Evolutionary conservation across 768 basidiomycete genomes (phyloP), one percentile per base, ranked within the genome.

Genomic region (Polyporus arcularius): DNA sequence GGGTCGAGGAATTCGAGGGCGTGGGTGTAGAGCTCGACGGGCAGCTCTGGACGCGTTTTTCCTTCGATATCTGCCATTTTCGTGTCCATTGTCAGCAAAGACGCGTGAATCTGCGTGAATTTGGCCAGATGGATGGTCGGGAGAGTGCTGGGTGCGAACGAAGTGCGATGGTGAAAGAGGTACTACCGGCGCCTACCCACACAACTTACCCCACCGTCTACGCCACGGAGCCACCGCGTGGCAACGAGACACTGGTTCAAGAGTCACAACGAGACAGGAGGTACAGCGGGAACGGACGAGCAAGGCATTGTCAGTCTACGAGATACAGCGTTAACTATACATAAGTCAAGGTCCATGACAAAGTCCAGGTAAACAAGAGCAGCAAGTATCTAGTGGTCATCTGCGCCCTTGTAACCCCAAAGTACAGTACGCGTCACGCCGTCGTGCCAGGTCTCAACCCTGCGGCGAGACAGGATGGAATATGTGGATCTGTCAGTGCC

Each of bases 401-500:
- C 87, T 0, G 86, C 77, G 53, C 74, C 76, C 18, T 78, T 77
- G 43, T 64, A 75, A 1, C 87, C 89, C 86, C 87, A 90, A 70
- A 79, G 81, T 4, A 87, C 75, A 28, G 74, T 78, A 57, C 82
- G 76, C 14, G 72, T 74, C 5, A 78, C 77, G 39, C 87, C 89
- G 52, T 79, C 78, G 4, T 78, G 72, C 90, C 90, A 92, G 28
- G 86, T 82, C 65, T 85, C 75, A 28, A 87, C 87, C 28, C 90
- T 78, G n/a, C 85, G 80, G 18, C 79, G 78, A 6, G 89, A 87
- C 32, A 92, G 64, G 47, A 83, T 74, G 2, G 86, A 85, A 83
- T 90, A 89, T 4, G 90, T 91, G 38, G 88, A 90, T 43, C 77
- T 67, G 63, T 87, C 82, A 1, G 88, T 90, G 9, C 89, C 90